Conservation (phyloP, 495 filamentous ascomycete genomes). For the Pseudotulostoma volvatum region DNA sequence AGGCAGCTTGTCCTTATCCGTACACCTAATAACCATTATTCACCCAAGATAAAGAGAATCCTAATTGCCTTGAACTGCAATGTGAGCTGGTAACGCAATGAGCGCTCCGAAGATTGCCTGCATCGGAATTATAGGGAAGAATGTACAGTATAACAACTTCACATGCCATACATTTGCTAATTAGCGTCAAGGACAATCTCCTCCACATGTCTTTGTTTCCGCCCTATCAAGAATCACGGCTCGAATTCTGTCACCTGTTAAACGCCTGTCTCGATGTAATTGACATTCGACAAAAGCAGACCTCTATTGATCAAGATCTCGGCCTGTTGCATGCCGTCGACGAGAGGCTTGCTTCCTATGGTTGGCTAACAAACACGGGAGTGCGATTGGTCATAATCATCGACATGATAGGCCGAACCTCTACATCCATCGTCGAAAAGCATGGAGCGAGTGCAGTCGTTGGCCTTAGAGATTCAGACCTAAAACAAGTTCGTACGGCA, state of each 20-base stretch:
- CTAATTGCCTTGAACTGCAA: no score
- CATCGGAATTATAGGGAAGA: not conserved
- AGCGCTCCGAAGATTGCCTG: not conserved
- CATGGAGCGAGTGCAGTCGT: conserved; percentile 23
- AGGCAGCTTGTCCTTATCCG: no score
- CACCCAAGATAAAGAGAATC: no score
- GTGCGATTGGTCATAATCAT: conserved; percentile 77
- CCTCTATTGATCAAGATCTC: conserved; percentile 60
- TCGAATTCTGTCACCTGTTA: conserved; percentile 84
- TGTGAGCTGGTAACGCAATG: no score
- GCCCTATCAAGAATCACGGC: conserved; percentile 40
- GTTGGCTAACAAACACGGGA: conserved; percentile 94
- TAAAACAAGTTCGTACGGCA: conserved; percentile 47
- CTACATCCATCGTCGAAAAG: conserved; percentile 10
- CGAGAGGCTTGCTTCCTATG: conserved; percentile 80
- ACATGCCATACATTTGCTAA: not conserved
- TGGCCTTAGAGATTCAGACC: conserved; percentile 61
- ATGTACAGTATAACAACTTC: no score
- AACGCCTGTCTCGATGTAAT: conserved; percentile 88
- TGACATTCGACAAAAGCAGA: conserved; percentile 56
- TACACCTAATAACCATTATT: no score
- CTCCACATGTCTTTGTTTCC: conserved; percentile 87
- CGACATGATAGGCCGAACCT: conserved; percentile 55
- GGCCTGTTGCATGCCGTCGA: conserved; percentile 85
- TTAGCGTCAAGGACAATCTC: conserved; percentile 64